A percentile compares a stretch with the other conserved stretches of the same genome.
These are phyloP conservation scores for Fusarium subglutinans DNA, from an alignment of 2,329 filamentous ascomycete species.

Conservation along the genomic window DNA sequence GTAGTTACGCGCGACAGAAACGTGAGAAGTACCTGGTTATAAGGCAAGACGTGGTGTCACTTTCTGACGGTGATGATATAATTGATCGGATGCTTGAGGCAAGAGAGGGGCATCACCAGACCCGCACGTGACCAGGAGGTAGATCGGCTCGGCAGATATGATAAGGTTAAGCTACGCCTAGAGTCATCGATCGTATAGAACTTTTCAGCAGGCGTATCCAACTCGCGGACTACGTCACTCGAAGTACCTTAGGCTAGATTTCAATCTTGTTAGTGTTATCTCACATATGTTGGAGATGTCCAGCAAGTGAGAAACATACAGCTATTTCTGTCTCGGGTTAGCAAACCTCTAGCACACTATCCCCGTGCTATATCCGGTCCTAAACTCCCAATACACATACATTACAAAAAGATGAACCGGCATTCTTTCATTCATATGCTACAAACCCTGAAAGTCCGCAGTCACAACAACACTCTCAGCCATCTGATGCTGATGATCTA, in stretches of 20 bases:
- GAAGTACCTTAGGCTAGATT: no score
- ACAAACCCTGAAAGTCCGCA: accelerated
- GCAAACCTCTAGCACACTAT: no score
- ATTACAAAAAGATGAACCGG: no score
- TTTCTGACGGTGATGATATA: not conserved
- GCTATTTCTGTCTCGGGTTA: no score
- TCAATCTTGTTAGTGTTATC: no score
- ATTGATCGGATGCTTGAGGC: not conserved
- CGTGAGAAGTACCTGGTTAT: accelerated
- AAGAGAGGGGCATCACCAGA: not conserved
- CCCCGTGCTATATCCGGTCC: no score
- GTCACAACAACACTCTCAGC: not conserved
- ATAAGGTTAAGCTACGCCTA: not conserved
- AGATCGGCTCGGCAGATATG: not conserved
- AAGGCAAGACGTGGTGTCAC: not conserved
- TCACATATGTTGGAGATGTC: no score
- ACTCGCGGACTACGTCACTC: accelerated
- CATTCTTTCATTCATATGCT: accelerated
- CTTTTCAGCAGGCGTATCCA: accelerated
- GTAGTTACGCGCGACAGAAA: accelerated
- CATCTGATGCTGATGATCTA: not conserved
- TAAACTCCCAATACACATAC: not conserved
- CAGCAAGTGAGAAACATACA: no score
- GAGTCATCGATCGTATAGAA: accelerated
- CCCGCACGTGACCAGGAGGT: not conserved